A percentile compares a stretch with the other conserved stretches of the same genome.
Conservation (phyloP, 2,329 filamentous ascomycete genomes). For the Malbranchea cinnamomea region DNA sequence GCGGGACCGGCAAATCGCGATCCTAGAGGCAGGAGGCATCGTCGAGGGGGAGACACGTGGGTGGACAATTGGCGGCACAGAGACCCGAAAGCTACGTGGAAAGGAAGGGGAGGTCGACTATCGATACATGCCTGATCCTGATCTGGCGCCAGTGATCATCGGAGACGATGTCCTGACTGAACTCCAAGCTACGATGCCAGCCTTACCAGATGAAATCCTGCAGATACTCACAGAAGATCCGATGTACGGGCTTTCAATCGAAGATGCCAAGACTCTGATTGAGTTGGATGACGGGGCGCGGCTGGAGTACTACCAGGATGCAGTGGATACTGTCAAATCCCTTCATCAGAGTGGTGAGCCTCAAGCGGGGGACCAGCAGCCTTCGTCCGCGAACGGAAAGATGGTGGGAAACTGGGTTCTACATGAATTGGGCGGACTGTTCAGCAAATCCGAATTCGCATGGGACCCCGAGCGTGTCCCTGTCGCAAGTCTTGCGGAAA, state of each 20-base stretch:
- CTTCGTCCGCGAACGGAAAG: constrained; percentile 28
- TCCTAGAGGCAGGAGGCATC: constrained; percentile 59
- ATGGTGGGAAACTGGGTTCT: constrained; percentile 53
- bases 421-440: constrained; percentile 56
- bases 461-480: constrained; percentile 28
- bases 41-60: constrained; percentile 81
- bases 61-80: constrained; percentile 72
- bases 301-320: constrained; percentile 57
- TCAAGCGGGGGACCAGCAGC: no score
- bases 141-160: constrained; percentile 67
- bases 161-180: constrained; percentile 51
- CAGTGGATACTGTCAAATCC: constrained; percentile 23
- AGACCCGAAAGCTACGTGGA: constrained; percentile 67
- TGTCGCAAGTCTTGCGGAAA: constrained; percentile 28
- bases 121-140: constrained; percentile 94
- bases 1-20: constrained; percentile 68
- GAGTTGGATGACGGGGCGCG: constrained; percentile 63
- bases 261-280: constrained; percentile 71
- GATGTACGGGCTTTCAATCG: constrained; percentile 54
- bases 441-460: constrained; percentile 35
- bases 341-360: no score
- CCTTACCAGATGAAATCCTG: constrained; percentile 56
- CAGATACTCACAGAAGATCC: constrained; percentile 40
- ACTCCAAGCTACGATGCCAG: constrained; percentile 49
- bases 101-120: constrained; percentile 98